A percentile compares a stretch with the other conserved stretches of the same genome.
Evolutionary conservation across 495 filamentous ascomycete genomes (phyloP).

Genomic region (Entonaema liquescens): DNA sequence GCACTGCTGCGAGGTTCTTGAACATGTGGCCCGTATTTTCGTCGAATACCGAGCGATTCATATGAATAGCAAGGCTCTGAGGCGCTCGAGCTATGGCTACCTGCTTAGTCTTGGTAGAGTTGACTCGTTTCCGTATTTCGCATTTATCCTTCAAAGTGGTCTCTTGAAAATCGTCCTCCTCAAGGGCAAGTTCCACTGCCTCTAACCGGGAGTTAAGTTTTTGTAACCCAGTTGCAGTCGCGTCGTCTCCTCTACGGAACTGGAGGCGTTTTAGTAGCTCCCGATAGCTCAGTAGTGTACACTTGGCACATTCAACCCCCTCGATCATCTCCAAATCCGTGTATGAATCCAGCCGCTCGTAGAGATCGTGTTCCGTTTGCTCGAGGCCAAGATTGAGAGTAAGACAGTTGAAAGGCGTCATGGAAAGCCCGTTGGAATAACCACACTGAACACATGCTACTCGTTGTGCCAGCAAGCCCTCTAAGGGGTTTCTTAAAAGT

Average conservation of each 20-base stretch:
- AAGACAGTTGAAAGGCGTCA: constrained; percentile 93
- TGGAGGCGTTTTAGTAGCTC: constrained; percentile 50
- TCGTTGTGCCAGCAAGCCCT: constrained; percentile 87
- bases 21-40: constrained; percentile 75
- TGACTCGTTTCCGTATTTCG: constrained; percentile 73
- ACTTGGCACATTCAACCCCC: constrained; percentile 90
- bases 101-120: constrained; percentile 86
- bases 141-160: constrained; percentile 75
- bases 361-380: constrained; percentile 66
- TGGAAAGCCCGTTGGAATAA: constrained; percentile 82
- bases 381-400: constrained; percentile 77
- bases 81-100: constrained; percentile 84
- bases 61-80: constrained; percentile 79
- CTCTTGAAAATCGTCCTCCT: constrained; percentile 83
- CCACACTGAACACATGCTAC: constrained; percentile 90
- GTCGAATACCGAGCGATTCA: constrained; percentile 92
- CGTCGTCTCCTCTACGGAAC: constrained; percentile 35
- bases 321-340: constrained; percentile 84
- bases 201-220: constrained; percentile 60
- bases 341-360: constrained; percentile 83
- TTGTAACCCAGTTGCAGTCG: constrained; percentile 28
- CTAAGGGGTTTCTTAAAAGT: constrained; percentile 68
- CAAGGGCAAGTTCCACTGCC: constrained; percentile 72
- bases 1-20: constrained; percentile 83
- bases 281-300: constrained; percentile 71